Conservation (phyloP, 1,284 basidiomycete species). For the Phlebopus sp. region DNA sequence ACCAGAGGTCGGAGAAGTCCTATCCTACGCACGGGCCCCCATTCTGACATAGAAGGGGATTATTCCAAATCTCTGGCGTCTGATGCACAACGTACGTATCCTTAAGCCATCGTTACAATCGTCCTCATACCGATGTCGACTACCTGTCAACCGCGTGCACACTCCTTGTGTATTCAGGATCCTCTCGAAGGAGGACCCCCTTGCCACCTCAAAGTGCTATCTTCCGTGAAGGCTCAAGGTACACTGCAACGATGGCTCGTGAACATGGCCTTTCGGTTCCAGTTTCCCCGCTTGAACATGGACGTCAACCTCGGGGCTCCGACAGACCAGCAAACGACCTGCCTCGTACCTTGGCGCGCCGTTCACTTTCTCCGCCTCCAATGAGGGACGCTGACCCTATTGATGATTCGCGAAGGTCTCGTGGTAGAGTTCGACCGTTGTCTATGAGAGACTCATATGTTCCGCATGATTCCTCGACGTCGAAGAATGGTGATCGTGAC, state of each 20-base stretch:
- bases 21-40: slow-evolving; percentile 13
- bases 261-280: slow-evolving; percentile 6
- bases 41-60: slow-evolving; percentile 13
- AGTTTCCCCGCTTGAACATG: neutral
- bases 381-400: slow-evolving; percentile 13
- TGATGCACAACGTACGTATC: slow-evolving; percentile 42
- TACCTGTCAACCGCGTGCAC: slow-evolving; percentile 13
- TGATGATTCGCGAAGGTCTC: slow-evolving; percentile 15
- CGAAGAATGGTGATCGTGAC: slow-evolving; percentile 22
- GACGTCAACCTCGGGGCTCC: slow-evolving; percentile 7
- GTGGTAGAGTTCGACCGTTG: slow-evolving; percentile 8
- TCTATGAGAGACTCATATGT: slow-evolving; percentile 14
- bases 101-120: slow-evolving; percentile 32
- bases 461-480: slow-evolving; percentile 16
- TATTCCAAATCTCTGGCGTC: slow-evolving; percentile 17
- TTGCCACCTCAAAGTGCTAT: slow-evolving; percentile 37
- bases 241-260: slow-evolving; percentile 13
- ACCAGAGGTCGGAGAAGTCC: neutral
- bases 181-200: slow-evolving; percentile 32
- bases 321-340: slow-evolving; percentile 6
- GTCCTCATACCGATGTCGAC: slow-evolving; percentile 32
- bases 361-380: slow-evolving; percentile 15
- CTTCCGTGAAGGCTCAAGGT: slow-evolving; percentile 30
- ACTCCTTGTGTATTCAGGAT: slow-evolving; percentile 20
- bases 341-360: slow-evolving; percentile 9